These are phyloP conservation scores for Fusarium neocosmosporiellum DNA, from an alignment of 2,329 filamentous ascomycete genomes.

Conservation along the genomic window DNA sequence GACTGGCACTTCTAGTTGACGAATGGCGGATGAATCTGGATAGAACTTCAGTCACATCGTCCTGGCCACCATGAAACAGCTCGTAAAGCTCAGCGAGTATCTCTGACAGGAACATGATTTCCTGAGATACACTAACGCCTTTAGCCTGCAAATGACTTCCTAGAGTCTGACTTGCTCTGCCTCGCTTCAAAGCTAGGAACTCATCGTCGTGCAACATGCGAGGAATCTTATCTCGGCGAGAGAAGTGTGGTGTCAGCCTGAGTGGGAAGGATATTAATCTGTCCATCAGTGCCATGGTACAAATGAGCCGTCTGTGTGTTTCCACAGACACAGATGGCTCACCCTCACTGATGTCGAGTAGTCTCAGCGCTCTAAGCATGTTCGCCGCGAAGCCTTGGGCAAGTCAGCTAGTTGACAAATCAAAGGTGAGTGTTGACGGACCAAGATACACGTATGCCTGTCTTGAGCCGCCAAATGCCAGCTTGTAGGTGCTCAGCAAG, in stretches of 20 bases:
- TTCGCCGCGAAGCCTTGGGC: neutral
- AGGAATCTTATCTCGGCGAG: neutral
- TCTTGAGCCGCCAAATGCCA: neutral
- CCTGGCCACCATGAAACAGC: neutral
- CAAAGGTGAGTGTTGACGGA: fast-evolving
- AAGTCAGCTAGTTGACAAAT: neutral
- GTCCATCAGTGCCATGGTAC: neutral
- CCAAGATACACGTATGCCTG: neutral
- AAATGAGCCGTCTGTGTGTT: neutral
- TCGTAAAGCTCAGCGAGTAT: neutral
- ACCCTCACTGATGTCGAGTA: neutral
- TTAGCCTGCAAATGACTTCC: neutral
- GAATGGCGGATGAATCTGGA: neutral
- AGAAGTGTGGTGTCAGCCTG: neutral
- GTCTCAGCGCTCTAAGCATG: neutral
- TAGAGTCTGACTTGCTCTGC: neutral
- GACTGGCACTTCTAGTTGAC: neutral
- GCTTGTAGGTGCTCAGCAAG: neutral
- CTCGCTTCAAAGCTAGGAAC: neutral
- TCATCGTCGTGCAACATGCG: neutral
- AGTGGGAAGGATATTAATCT: neutral
- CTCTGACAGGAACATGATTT: neutral
- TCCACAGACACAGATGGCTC: neutral
- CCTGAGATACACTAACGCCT: neutral
- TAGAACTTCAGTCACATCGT: neutral